Evolutionary conservation across 257 asterid genomes (phyloP).

Genomic region (Rehmannia glutinosa): DNA sequence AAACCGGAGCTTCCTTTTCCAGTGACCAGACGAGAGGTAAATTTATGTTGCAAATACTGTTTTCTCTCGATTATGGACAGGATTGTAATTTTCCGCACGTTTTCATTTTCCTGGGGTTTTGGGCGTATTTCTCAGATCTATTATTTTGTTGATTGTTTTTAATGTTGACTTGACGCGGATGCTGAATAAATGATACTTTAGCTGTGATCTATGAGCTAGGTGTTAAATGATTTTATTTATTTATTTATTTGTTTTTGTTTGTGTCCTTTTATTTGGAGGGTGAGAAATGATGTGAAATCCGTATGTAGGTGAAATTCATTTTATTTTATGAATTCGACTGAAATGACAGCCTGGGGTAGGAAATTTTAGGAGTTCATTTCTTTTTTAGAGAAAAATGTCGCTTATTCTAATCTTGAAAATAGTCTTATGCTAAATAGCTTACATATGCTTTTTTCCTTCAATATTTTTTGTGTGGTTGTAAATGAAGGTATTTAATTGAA

Average conservation of each 20-base stretch:
- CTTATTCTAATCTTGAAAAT: neutral
- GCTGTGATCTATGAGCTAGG: neutral
- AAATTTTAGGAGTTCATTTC: neutral
- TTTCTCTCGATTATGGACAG: neutral
- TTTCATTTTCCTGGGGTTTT: neutral
- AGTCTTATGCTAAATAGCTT: neutral
- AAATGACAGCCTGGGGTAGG: neutral
- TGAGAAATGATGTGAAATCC: neutral
- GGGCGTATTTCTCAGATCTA: slow-evolving; percentile 13
- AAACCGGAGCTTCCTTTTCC: neutral
- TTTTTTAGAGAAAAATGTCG: neutral
- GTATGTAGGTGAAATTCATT: neutral
- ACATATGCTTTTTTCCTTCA: no score
- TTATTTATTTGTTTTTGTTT: neutral
- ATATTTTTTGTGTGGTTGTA: no score
- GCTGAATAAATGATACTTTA: neutral
- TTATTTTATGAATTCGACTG: neutral
- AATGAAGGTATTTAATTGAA: no score
- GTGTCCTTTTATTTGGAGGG: neutral
- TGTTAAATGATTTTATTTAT: neutral
- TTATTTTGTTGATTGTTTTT: neutral
- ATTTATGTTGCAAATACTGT: neutral
- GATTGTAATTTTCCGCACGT: neutral
- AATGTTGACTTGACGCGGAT: neutral
- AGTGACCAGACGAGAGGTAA: neutral